Percentiles rank a stretch among this genome's conserved stretches.
These are phyloP conservation scores for Nemania sp. DNA, from an alignment of 2,329 filamentous ascomycete genomes.

Conservation along the genomic window DNA sequence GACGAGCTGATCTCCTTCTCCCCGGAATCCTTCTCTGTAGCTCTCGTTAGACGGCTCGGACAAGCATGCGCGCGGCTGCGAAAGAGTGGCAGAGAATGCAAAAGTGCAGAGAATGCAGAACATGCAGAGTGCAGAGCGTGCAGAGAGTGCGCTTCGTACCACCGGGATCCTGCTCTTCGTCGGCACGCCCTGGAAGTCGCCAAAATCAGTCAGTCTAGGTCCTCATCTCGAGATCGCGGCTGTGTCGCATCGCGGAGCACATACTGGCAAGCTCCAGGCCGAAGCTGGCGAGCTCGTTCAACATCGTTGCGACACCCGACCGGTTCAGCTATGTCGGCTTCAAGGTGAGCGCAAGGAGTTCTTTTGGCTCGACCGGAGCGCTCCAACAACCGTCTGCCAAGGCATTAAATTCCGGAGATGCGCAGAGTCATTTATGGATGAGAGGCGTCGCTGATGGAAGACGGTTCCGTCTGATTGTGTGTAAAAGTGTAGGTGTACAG, in stretches of 20 bases:
- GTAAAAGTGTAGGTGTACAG: background rate
- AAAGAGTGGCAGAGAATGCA: no score
- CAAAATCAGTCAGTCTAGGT: conserved; percentile 11
- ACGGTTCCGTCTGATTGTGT: background rate
- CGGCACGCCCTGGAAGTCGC: conserved; percentile 44
- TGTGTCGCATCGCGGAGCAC: conserved; percentile 28
- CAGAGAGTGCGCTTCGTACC: conserved; percentile 44
- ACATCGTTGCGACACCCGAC: conserved; percentile 39
- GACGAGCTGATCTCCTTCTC: conserved; percentile 94
- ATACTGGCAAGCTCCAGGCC: conserved; percentile 46
- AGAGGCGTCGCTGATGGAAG: conserved; percentile 1
- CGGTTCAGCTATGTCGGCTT: conserved; percentile 26
- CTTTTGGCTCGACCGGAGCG: conserved; percentile 32
- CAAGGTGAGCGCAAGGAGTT: conserved; percentile 21
- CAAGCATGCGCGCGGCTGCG: conserved; percentile 1
- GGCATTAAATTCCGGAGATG: conserved; percentile 29
- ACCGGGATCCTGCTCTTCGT: conserved; percentile 52
- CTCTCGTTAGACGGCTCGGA: conserved; percentile 28
- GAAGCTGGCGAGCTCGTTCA: conserved; percentile 43
- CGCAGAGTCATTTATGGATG: conserved; percentile 13
- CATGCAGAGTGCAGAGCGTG: no score
- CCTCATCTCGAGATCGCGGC: background rate
- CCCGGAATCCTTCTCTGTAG: conserved; percentile 73
- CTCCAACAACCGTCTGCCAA: conserved; percentile 27
- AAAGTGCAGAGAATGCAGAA: no score